Evolutionary conservation across 129 eudicot genomes (phyloP).

Genomic region (Mikania micrantha): DNA sequence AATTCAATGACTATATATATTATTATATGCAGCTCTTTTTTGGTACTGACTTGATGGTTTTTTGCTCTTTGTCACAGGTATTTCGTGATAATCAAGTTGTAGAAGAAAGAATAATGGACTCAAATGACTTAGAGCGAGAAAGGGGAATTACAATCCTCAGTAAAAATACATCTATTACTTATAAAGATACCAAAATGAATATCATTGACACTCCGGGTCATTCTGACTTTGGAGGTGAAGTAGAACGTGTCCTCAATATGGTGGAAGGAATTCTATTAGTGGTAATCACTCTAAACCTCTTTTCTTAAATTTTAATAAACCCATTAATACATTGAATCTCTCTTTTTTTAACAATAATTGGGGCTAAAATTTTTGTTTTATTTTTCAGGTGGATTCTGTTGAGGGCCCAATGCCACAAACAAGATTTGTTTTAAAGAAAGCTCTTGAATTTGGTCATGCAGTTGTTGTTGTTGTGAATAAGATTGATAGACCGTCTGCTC

Average conservation of each 20-base stretch:
- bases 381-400: slow-evolving; percentile 89
- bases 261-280: slow-evolving; percentile 95
- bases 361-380: neutral
- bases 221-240: slow-evolving; percentile 99
- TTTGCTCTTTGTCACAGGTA: slow-evolving; percentile 47
- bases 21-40: neutral
- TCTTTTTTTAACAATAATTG: neutral
- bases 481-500: slow-evolving; percentile 93
- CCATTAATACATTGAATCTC: no score
- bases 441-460: slow-evolving; percentile 98
- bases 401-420: slow-evolving; percentile 99
- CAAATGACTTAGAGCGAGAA: slow-evolving; percentile 99
- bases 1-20: neutral
- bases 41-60: neutral
- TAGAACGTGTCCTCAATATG: slow-evolving; percentile 96
- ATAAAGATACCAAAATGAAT: slow-evolving; percentile 83
- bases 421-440: slow-evolving; percentile 94
- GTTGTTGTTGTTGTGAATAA: slow-evolving; percentile 95
- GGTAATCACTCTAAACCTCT: no score
- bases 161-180: slow-evolving; percentile 90
- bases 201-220: slow-evolving; percentile 98
- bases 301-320: no score
- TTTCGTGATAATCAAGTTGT: slow-evolving; percentile 95
- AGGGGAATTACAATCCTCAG: slow-evolving; percentile 98
- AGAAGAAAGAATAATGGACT: slow-evolving; percentile 99